These are phyloP conservation scores for Brassica nigra DNA, from an alignment of 345 rosid genomes.

Conservation along the genomic window DNA sequence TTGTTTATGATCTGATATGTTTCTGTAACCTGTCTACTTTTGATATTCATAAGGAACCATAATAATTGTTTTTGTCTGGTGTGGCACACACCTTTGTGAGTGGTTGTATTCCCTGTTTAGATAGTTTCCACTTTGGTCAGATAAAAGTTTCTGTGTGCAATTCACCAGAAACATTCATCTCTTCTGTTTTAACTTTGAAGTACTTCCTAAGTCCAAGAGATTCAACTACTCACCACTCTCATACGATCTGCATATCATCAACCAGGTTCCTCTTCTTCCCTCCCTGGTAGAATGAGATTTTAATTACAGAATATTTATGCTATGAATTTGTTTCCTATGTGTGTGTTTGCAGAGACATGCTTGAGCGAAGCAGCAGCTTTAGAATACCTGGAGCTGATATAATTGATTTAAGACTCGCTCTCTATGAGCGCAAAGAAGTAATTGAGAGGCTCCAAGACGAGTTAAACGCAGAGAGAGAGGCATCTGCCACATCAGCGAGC, in stretches of 20 bases:
- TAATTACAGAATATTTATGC: slow-evolving; percentile 4
- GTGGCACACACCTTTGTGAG: slow-evolving; percentile 11
- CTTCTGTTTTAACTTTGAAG: slow-evolving; percentile 4
- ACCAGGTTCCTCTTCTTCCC: slow-evolving; percentile 7
- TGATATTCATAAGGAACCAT: slow-evolving; percentile 5
- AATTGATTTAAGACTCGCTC: slow-evolving; percentile 52
- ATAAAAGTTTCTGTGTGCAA: neutral
- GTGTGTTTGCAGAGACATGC: slow-evolving; percentile 46
- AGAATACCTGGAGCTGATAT: slow-evolving; percentile 44
- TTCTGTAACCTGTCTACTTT: slow-evolving; percentile 3
- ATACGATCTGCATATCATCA: neutral
- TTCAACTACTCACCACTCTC: neutral
- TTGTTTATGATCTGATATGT: slow-evolving; percentile 26
- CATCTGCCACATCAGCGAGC: slow-evolving; percentile 66
- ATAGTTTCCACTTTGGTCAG: neutral
- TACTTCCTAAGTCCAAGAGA: slow-evolving; percentile 4
- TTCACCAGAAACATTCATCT: neutral
- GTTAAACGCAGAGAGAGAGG: slow-evolving; percentile 76
- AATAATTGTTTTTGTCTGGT: slow-evolving; percentile 20
- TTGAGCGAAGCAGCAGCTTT: slow-evolving; percentile 42
- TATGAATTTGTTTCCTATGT: neutral
- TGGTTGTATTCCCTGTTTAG: slow-evolving; percentile 25
- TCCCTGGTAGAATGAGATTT: slow-evolving; percentile 6
- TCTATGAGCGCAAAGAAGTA: slow-evolving; percentile 66
- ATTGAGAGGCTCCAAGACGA: slow-evolving; percentile 67